Percentiles rank a stretch among this genome's conserved stretches.
Evolutionary conservation across 176 grass and related monocot species (phyloP).

Genomic region (Triticum turgidum): DNA sequence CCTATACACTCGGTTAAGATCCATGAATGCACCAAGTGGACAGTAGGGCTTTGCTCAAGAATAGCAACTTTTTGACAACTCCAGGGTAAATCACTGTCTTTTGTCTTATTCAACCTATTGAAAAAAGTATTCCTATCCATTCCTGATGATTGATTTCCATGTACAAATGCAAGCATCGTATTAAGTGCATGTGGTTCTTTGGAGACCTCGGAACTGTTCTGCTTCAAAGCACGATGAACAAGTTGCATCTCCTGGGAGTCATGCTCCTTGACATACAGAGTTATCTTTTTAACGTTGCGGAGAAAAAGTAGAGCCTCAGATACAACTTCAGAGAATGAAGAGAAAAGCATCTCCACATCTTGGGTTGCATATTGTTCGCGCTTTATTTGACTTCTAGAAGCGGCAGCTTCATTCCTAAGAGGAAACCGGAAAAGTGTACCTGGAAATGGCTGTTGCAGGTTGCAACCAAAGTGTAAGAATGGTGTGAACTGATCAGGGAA

Average conservation of each 20-base stretch:
- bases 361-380: conserved; percentile 84
- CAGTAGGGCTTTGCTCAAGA: conserved; percentile 60
- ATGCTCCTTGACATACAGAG: conserved; percentile 88
- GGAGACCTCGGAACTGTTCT: conserved; percentile 39
- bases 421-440: conserved; percentile 96
- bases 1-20: conserved; percentile 89
- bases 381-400: conserved; percentile 97
- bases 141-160: conserved; percentile 63
- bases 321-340: conserved; percentile 86
- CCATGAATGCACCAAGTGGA: conserved; percentile 64
- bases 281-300: conserved; percentile 80
- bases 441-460: conserved; percentile 88
- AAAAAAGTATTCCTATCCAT: conserved; percentile 86
- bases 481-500: conserved; percentile 96
- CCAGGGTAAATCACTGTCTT: conserved; percentile 88
- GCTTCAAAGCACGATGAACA: conserved; percentile 69
- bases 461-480: conserved; percentile 93
- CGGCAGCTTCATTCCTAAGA: conserved; percentile 78
- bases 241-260: conserved; percentile 67
- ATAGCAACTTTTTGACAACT: conserved; percentile 77
- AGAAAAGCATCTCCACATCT: conserved; percentile 85
- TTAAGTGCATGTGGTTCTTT: conserved; percentile 70
- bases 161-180: conserved; percentile 75
- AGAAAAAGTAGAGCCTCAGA: conserved; percentile 91
- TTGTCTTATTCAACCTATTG: conserved; percentile 79